A percentile compares a stretch with the other conserved stretches of the same genome.
Evolutionary conservation across 2,329 filamentous ascomycete species (phyloP).

Genomic region (Bimuria novae-zelandiae): DNA sequence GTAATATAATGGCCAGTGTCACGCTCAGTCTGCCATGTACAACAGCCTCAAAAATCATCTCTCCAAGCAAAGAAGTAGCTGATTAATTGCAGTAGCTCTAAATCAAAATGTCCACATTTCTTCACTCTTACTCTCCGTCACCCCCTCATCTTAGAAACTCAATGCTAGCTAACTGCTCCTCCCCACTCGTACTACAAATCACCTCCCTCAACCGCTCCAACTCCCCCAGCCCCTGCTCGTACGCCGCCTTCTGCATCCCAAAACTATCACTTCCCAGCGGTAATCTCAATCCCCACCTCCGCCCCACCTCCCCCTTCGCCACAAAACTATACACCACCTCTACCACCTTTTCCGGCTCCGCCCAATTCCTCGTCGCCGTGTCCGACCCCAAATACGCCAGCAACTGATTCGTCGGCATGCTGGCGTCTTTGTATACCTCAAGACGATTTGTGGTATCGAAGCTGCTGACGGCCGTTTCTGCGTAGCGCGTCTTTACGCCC

Average conservation of each 20-base stretch:
- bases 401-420: slow-evolving; percentile 32
- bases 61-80: too few species aligned
- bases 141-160: slow-evolving; percentile 23
- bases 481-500: slow-evolving; percentile 46
- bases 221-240: slow-evolving; percentile 34
- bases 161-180: slow-evolving; percentile 28
- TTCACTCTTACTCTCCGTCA: too few species aligned
- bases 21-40: too few species aligned
- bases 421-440: slow-evolving; percentile 22
- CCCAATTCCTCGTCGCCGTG: slow-evolving; percentile 33
- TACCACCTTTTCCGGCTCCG: slow-evolving; percentile 43
- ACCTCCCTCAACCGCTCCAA: slow-evolving; percentile 44
- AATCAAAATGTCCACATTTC: too few species aligned
- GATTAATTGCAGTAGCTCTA: too few species aligned
- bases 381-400: slow-evolving; percentile 32
- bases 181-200: slow-evolving; percentile 29
- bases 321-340: slow-evolving; percentile 44
- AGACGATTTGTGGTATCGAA: slow-evolving; percentile 21
- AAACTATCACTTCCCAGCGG: slow-evolving; percentile 50
- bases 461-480: slow-evolving; percentile 40
- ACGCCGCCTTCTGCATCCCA: slow-evolving; percentile 38
- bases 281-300: slow-evolving; percentile 44
- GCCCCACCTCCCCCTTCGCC: too few species aligned
- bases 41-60: too few species aligned
- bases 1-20: too few species aligned